Conservation (phyloP, 2,329 filamentous ascomycete species). For the Macrophomina pseudophaseolina region DNA sequence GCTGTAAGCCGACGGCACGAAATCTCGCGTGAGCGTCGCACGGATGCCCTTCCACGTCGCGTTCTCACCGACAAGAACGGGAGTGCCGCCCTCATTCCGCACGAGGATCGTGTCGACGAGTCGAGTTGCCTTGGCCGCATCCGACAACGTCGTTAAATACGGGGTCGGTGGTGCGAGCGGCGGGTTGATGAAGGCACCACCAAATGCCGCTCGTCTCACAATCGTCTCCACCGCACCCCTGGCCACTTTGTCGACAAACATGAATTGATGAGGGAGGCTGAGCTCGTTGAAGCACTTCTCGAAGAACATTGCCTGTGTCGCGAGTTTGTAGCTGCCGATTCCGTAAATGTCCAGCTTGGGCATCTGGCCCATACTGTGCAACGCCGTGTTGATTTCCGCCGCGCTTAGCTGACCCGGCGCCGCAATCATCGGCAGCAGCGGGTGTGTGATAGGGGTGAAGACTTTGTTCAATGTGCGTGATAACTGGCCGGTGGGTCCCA, state of each 20-base stretch:
- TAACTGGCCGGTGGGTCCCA: slow-evolving; percentile 84
- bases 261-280: slow-evolving; percentile 82
- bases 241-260: slow-evolving; percentile 72
- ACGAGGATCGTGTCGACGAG: slow-evolving; percentile 82
- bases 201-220: slow-evolving; percentile 75
- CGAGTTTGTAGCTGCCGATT: slow-evolving; percentile 68
- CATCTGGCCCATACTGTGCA: slow-evolving; percentile 79
- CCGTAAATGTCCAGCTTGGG: slow-evolving; percentile 81
- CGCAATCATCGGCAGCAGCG: slow-evolving; percentile 80
- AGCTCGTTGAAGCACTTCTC: slow-evolving; percentile 69
- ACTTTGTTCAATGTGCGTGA: slow-evolving; percentile 83
- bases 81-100: slow-evolving; percentile 49
- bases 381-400: slow-evolving; percentile 80
- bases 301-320: slow-evolving; percentile 79
- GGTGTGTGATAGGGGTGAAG: slow-evolving; percentile 87
- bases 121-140: slow-evolving; percentile 78
- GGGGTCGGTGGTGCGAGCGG: slow-evolving; percentile 64
- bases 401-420: slow-evolving; percentile 85
- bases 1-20: slow-evolving; percentile 81
- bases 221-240: slow-evolving; percentile 59
- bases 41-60: slow-evolving; percentile 85
- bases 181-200: slow-evolving; percentile 80
- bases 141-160: slow-evolving; percentile 70
- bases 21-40: slow-evolving; percentile 78
- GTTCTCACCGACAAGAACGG: slow-evolving; percentile 67